Evolutionary conservation across 768 basidiomycete species (phyloP), one percentile per base, ranked within the genome.

Genomic region (Collybiopsis confluens): DNA sequence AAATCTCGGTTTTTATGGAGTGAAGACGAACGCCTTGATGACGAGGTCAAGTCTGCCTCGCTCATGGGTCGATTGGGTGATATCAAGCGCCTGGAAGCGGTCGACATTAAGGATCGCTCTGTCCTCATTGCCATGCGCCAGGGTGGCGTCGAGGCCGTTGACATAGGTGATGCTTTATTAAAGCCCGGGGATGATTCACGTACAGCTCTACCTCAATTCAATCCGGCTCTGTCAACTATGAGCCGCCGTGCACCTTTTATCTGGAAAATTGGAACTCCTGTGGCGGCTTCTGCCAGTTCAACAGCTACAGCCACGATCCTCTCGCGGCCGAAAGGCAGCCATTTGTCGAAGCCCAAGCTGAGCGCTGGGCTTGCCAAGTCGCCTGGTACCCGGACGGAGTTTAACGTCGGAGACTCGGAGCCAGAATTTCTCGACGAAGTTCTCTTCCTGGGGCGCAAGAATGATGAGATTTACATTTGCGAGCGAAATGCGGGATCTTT

Each of bases 111-210:
- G 44, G 81, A 88, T 57, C 80, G 87, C 18, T 83, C 91, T 4
- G 81, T 93, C 9, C 74, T 93, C 4, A 85, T 93, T 30, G 91
- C 91, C 15, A 81, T 93, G 82, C 84, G 91, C 20, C 90, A 90
- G 66, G 90, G 90, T 28, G 91, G 92, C 2, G 67, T 93, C 35
- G 91, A 93, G 62, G 90, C 80, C 1, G 83, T 91, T 27, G 87
- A 92, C 61, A 73, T 92, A 30, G 76, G 82, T 24, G 91, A 93
- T 64, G 91, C 90, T 4, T 68, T 93, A 38, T 73, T 92, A 51
- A 81, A 77, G 52, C 91, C 91, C 23, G 91, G 84, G 0, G 91
- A 93, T 62, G 81, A 85, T 59, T 92, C 90, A 4, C 80, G 91
- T 45, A 82, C 81, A 3, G 66, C 70, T 7, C 61, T 92, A n/a